Conservation (phyloP, 331 rosid species). For the Spiraea crenata region DNA sequence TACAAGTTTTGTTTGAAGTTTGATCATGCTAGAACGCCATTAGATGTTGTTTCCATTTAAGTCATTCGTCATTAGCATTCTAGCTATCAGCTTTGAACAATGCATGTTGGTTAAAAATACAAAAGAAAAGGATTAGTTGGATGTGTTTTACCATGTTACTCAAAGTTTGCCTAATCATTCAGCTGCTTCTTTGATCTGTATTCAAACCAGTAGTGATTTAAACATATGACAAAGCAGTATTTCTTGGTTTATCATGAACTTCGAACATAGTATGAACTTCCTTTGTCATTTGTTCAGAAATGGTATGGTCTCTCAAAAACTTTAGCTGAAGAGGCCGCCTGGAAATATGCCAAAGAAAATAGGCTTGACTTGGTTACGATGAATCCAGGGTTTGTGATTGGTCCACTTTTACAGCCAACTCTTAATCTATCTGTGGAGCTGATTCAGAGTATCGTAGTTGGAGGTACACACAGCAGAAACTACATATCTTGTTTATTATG, state of each 20-base stretch:
- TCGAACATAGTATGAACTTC: background rate
- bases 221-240: background rate
- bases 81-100: background rate
- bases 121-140: background rate
- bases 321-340: conserved; percentile 33
- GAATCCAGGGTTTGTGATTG: conserved; percentile 18
- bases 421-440: background rate
- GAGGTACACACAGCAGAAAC: background rate
- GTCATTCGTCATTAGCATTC: background rate
- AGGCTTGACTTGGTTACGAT: conserved; percentile 25
- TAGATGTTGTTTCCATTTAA: too few species aligned
- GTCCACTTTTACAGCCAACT: conserved; percentile 26
- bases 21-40: too few species aligned
- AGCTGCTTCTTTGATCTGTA: too few species aligned
- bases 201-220: too few species aligned
- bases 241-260: background rate
- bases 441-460: background rate
- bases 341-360: conserved; percentile 16
- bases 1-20: background rate
- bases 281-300: conserved; percentile 6
- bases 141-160: background rate
- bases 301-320: conserved; percentile 29
- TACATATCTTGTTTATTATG: background rate
- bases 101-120: background rate
- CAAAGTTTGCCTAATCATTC: background rate